These are phyloP conservation scores for Verticillium dahliae DNA, from an alignment of 2,329 filamentous ascomycete species.

Conservation along the genomic window DNA sequence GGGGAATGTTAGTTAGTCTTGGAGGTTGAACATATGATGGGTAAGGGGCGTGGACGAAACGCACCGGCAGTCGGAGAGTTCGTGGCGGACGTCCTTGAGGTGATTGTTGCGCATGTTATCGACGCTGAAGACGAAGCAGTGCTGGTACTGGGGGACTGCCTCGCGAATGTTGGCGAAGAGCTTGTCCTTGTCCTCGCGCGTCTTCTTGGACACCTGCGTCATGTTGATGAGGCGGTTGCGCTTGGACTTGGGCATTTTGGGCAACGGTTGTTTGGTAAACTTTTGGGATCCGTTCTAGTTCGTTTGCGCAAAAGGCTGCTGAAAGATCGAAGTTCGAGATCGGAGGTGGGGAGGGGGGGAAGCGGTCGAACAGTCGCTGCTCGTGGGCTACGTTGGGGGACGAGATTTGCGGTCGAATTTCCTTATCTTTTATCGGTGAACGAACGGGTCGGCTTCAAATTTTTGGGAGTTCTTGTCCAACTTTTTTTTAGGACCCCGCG, in stretches of 20 bases:
- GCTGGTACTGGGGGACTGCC: constrained; percentile 75
- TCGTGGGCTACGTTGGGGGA: background rate
- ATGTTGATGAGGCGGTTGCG: constrained; percentile 84
- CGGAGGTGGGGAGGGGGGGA: background rate
- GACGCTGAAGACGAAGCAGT: constrained; percentile 89
- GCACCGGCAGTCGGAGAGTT: constrained; percentile 79
- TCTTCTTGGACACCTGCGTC: constrained; percentile 88
- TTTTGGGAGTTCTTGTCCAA: constrained; percentile 11
- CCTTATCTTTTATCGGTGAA: constrained; percentile 1
- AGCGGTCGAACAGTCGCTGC: background rate
- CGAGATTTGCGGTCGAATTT: background rate
- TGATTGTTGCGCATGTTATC: constrained; percentile 99
- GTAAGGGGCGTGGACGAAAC: constrained; percentile 15
- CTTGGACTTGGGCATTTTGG: constrained; percentile 91
- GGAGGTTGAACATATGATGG: background rate
- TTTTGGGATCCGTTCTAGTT: background rate
- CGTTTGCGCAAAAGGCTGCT: background rate
- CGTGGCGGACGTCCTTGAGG: constrained; percentile 80
- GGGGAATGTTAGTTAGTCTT: background rate
- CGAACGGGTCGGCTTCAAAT: background rate
- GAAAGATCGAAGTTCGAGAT: background rate
- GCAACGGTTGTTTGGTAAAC: constrained; percentile 5
- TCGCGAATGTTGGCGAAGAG: constrained; percentile 86
- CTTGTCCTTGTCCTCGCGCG: constrained; percentile 81
- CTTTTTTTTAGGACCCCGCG: constrained; percentile 14